Evolutionary conservation across 306 rosid genomes (phyloP).

Genomic region (Medicago truncatula): DNA sequence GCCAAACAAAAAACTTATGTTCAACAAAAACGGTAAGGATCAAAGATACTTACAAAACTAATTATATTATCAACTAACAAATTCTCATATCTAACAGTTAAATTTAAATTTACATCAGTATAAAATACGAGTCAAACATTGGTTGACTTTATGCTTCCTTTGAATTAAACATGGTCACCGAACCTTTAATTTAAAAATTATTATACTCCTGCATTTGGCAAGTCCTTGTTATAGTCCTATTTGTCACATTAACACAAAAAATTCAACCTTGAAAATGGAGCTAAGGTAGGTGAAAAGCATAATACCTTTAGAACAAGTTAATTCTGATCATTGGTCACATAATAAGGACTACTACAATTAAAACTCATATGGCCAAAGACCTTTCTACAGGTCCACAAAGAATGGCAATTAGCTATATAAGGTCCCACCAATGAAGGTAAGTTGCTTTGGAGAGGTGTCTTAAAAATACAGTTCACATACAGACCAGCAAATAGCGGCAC

Average conservation of each 20-base stretch:
- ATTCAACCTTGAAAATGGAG: slow-evolving; percentile 31
- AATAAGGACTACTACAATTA: slow-evolving; percentile 17
- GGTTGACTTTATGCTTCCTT: not conserved
- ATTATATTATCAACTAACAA: not conserved
- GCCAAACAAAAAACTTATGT: too few species aligned
- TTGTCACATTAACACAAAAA: not conserved
- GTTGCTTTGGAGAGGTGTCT: slow-evolving; percentile 13
- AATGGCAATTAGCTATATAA: slow-evolving; percentile 33
- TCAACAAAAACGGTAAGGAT: not conserved
- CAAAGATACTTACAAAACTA: not conserved
- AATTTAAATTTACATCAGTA: too few species aligned
- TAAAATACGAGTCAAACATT: not conserved
- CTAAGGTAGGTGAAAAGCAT: slow-evolving; percentile 35
- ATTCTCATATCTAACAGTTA: not conserved
- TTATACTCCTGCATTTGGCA: not conserved
- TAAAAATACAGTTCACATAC: slow-evolving; percentile 15
- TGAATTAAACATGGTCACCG: not conserved
- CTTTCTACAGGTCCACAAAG: slow-evolving; percentile 38
- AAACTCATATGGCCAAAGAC: slow-evolving; percentile 28
- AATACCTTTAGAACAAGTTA: slow-evolving; percentile 34
- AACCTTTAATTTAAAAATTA: not conserved
- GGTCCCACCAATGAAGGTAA: slow-evolving; percentile 36
- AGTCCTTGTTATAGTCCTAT: slow-evolving; percentile 22
- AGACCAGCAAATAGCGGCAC: slow-evolving; percentile 36
- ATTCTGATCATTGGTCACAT: slow-evolving; percentile 24